Evolutionary conservation across 176 grass and related monocot genomes (phyloP).

Genomic region (Eleusine indica): DNA sequence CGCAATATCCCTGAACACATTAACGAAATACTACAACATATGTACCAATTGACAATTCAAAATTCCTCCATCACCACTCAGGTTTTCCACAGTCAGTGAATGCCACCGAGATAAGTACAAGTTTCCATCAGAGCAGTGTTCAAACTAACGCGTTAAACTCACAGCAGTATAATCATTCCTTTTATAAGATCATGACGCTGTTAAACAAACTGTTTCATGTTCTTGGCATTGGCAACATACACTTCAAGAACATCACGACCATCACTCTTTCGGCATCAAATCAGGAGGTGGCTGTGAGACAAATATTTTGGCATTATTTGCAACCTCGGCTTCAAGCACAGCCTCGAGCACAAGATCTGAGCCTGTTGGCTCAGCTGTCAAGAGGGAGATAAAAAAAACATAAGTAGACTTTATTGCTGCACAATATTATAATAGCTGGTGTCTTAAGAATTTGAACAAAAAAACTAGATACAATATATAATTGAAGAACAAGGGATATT

Average conservation of each 20-base stretch:
- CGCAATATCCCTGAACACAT: background rate
- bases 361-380: slow-evolving; percentile 62
- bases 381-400: slow-evolving; percentile 18
- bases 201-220: slow-evolving; percentile 56
- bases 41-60: background rate
- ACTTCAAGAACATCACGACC: slow-evolving; percentile 48
- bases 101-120: background rate
- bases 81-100: too few species aligned
- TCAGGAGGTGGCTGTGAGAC: slow-evolving; percentile 66
- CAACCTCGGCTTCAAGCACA: slow-evolving; percentile 83
- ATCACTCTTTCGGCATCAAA: slow-evolving; percentile 38
- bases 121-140: slow-evolving; percentile 1
- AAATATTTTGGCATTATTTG: slow-evolving; percentile 70
- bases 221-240: slow-evolving; percentile 59
- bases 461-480: background rate
- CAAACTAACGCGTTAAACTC: background rate
- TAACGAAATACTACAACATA: background rate
- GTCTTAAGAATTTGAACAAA: background rate
- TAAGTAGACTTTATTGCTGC: background rate
- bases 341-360: slow-evolving; percentile 85
- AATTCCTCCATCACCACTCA: background rate
- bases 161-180: slow-evolving; percentile 14
- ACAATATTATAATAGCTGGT: background rate
- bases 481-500: background rate
- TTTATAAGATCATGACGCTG: slow-evolving; percentile 48